Base-by-base conservation (phyloP, 2,329 filamentous ascomycete species). In the Fonsecaea pugnacius region DNA sequence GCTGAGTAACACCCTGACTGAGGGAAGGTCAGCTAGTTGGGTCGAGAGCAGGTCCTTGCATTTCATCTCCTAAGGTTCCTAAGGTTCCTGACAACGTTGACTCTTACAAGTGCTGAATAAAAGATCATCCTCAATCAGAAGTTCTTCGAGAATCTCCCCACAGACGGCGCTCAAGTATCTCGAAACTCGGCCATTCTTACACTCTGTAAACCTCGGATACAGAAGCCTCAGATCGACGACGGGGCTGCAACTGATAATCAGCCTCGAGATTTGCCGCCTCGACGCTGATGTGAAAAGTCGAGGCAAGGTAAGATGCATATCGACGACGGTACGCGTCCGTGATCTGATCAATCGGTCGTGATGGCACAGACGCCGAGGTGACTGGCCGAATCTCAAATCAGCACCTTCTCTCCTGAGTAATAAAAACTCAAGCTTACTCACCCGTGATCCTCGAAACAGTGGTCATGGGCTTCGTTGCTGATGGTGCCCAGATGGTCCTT, bases 281-380 rank as follows among this genome's bases (percentile, higher is more conserved):
- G n/a, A 63, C 21, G 33, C 54, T 53, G 46, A 63, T 63, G 36
- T 63, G 61, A 50, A 63, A 63, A 8, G 61, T 63, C n/a, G 61
- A 63, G n/a, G 61, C 46, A n/a, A 63, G 61, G 30, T 63, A 63
- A 35, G 61, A 58, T 40, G 61, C 61, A 32, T 63, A 63, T 4
- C 61, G 55, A 54, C 40, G 24, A 24, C 61, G 61, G n/a, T 58
- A 63, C 35, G 62, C 62, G 3, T 64, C 62, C 14, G 24, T 60
- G 52, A 64, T 61, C 27, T 46, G 32, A 10, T 43, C 58, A 33
- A 54, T 24, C 9, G 58, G 58, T 21, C 24, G 48, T 9, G 57
- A 3, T 50, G 33, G 24, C n/a, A 35, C 16, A 2, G 48, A 40
- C 12, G 58, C 50, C 16, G 58, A 50, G 18, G 48, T 53, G 35